Conservation (phyloP, 2,329 filamentous ascomycete species). For the Xylariaceae sp. region DNA sequence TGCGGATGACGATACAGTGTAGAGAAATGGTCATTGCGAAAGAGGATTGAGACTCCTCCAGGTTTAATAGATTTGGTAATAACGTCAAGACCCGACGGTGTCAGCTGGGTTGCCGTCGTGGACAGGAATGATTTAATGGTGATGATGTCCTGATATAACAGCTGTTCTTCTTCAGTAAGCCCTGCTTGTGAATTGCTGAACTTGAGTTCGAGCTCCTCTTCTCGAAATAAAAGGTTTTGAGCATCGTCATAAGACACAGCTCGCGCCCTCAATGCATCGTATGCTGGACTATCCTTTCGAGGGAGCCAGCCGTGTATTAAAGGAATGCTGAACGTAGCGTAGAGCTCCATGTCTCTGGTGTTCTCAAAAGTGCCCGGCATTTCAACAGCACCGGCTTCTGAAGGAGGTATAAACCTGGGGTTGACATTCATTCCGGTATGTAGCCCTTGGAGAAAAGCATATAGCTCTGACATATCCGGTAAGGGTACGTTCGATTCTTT, state of each 20-base stretch:
- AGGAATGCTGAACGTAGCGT: conserved; percentile 82
- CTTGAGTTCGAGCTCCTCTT: conserved; percentile 84
- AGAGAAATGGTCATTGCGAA: conserved; percentile 95
- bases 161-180: conserved; percentile 69
- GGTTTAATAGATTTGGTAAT: conserved; percentile 67
- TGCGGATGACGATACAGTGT: conserved; percentile 86
- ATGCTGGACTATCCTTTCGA: conserved; percentile 59
- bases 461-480: conserved; percentile 84
- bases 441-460: conserved; percentile 79
- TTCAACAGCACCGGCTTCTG: conserved; percentile 41
- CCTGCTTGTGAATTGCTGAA: conserved; percentile 54
- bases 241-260: conserved; percentile 88
- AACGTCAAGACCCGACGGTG: conserved; percentile 71
- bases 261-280: conserved; percentile 65
- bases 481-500: conserved; percentile 60
- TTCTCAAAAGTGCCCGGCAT: conserved; percentile 76
- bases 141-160: conserved; percentile 75
- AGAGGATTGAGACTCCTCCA: conserved; percentile 83
- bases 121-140: conserved; percentile 80
- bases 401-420: conserved; percentile 70
- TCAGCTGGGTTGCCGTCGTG: conserved; percentile 80
- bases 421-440: conserved; percentile 99
- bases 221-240: conserved; percentile 80
- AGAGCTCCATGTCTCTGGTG: conserved; percentile 84
- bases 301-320: conserved; percentile 93